Evolutionary conservation across 805 yeast species (phyloP).

Genomic region (Saccharomycopsis amapae): DNA sequence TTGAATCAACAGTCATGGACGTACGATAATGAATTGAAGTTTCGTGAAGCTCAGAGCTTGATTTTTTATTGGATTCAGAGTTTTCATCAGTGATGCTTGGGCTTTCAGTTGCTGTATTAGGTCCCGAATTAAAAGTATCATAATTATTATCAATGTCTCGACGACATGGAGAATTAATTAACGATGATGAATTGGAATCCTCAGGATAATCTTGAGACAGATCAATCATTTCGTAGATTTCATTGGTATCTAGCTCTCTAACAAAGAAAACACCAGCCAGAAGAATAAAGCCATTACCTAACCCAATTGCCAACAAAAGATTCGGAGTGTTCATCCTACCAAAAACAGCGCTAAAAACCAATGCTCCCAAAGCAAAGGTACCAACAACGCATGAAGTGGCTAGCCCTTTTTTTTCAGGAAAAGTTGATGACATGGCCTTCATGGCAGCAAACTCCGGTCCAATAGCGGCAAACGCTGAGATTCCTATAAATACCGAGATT

Average conservation of each 20-base stretch:
- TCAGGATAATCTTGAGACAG: neutral
- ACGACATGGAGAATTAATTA: constrained; percentile 1
- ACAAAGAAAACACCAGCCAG: constrained; percentile 42
- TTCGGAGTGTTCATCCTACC: no score
- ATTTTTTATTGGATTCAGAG: neutral
- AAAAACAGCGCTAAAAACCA: no score
- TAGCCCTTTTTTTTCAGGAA: constrained; percentile 62
- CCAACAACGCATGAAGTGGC: constrained; percentile 67
- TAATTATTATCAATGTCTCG: neutral
- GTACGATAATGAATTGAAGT: neutral
- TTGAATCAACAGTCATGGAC: neutral
- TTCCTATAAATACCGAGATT: neutral
- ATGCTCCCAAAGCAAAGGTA: constrained; percentile 64
- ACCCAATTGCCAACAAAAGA: constrained; percentile 48
- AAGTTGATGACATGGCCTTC: constrained; percentile 53
- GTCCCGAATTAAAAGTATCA: neutral
- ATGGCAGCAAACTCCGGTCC: constrained; percentile 27
- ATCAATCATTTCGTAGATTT: neutral
- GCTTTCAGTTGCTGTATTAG: neutral
- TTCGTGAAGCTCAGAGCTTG: neutral
- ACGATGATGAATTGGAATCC: neutral
- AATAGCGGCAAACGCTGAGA: constrained; percentile 15
- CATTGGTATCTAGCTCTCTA: constrained; percentile 26
- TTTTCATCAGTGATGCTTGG: constrained; percentile 4
- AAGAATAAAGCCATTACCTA: constrained; percentile 42